Base-by-base conservation (phyloP, 1,139 yeast genomes). In the Arxiozyma telluris region DNA sequence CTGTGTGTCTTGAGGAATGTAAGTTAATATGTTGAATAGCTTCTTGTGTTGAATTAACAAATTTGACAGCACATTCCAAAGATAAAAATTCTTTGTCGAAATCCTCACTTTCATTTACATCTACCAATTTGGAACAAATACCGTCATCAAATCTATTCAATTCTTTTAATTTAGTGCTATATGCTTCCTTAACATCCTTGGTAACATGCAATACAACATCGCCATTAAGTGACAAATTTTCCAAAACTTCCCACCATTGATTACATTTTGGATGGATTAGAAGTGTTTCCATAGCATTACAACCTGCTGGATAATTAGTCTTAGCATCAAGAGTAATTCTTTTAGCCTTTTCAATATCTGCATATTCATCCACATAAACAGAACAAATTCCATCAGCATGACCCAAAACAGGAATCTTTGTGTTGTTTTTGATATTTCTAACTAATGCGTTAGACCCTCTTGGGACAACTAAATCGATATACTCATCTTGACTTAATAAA, bases 321-420 rank as follows among this genome's bases (percentile, higher is more conserved):
- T 93, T 93, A 5, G 97, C 79, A 70, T 94, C 99, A 39, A 89
- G 79, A 4, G 82, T 76, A 41, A 94, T 80, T 57, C 81, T 80
- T 42, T 79, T 75, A 0, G 98, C 96, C 79, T 87, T 89, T 18
- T 71, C 77, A 17, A 87, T 61, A 63, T 89, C 91, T 3, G 94
- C 94, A 49, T 79, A 82, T 53, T 78, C 77, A 67, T 91, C 96
- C 34, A 91, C 76, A 66, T 83, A 94, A 21, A 91, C 81, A 3
- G 96, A 83, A 71, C 98, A 93, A 56, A 93, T 86, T 51, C 99
- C 99, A 70, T 93, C 98, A 11, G 99, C 98, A 70, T 94, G 99
- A 53, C 99, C 99, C 70, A 94, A 74, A 7, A 94, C 98, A 4
- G 98, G 97, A 61, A 94, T 94, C 68, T 90, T 89, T 38, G 98